Evolutionary conservation across 495 filamentous ascomycete species (phyloP), one percentile per base, ranked within the genome.

Genomic region (Penicillium lagena): DNA sequence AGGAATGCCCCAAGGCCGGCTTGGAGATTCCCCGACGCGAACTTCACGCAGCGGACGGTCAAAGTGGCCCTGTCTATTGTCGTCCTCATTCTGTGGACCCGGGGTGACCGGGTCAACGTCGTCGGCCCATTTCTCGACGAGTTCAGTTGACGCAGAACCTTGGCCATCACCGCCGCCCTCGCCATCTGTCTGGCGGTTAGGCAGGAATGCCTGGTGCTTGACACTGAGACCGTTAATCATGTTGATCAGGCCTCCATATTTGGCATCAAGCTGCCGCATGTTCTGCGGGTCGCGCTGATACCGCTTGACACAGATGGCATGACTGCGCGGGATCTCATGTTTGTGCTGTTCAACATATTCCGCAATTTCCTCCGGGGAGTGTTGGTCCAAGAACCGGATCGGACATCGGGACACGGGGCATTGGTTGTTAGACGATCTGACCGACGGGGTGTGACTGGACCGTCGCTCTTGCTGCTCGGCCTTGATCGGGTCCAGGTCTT

Each of bases 331-430:
- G 27, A 96, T 79, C 51, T 95, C 86, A 55, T 96, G 89, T 60
- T 95, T 95, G 68, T 96, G 90, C 15, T 79, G 84, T 60, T 95
- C 86, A 43, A 96, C 84, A 55, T 95, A 96, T 47, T 81, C 73
- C 12, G 89, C 90, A 38, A 96, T 81, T 61, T 96, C 90, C 70
- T 94, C 87, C 1, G 90, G 89, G 1, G 87, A 87, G 59, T 94
- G 88, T 60, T 94, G 82, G 56, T 95, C 82, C 49, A 96, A 66
- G 59, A 83, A 94, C 30, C 90, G 84, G 49, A 96, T 96, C 1
- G 90, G 90, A 63, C 90, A 96, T 56, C 84, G 82, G 29, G 80
- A 72, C 45, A 95, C 90, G 1, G 89, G 90, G 63, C 90, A 96
- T 57, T 78, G 83, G 29, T 73, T 59, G 8, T 62, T 63, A 2